Conservation (phyloP, 768 basidiomycete genomes). For the Tylopilus balloui region DNA sequence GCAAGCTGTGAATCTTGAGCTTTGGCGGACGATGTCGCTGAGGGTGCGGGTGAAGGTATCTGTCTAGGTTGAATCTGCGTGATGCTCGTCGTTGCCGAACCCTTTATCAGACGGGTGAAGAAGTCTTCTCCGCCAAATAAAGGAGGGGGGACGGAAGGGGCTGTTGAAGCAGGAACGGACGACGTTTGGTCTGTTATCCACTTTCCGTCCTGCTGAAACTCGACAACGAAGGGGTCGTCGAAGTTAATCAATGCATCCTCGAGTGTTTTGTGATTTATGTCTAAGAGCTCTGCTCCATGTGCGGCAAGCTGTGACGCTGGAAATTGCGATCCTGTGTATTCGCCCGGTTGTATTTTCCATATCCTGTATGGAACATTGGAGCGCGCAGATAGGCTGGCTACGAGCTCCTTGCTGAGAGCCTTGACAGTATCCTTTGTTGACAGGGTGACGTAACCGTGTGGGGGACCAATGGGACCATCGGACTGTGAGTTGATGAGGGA, state of each 20-base stretch:
- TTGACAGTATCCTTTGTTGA: slow-evolving; percentile 50
- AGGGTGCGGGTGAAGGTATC: slow-evolving; percentile 20
- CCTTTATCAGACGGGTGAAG: slow-evolving; percentile 43
- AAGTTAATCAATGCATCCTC: slow-evolving; percentile 55
- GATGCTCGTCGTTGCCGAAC: slow-evolving; percentile 19
- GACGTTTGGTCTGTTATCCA: slow-evolving; percentile 50
- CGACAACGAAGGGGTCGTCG: slow-evolving; percentile 74
- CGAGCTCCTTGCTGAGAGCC: slow-evolving; percentile 39
- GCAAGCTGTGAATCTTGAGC: slow-evolving; percentile 23
- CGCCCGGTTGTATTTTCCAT: slow-evolving; percentile 52
- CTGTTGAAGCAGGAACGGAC: slow-evolving; percentile 3
- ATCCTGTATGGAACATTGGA: slow-evolving; percentile 46
- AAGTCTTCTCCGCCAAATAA: slow-evolving; percentile 56
- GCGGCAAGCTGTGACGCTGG: slow-evolving; percentile 25
- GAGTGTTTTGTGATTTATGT: slow-evolving; percentile 43
- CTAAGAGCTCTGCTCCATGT: slow-evolving; percentile 39
- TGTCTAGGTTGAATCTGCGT: slow-evolving; percentile 24
- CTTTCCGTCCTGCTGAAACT: slow-evolving; percentile 53
- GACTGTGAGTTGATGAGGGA: slow-evolving; percentile 34
- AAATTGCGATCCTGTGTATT: slow-evolving; percentile 31
- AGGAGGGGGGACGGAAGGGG: slow-evolving; percentile 37
- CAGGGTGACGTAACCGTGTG: slow-evolving; percentile 39
- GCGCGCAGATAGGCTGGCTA: slow-evolving; percentile 33
- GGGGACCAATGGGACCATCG: slow-evolving; percentile 26
- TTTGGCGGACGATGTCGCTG: slow-evolving; percentile 21